Conservation (phyloP, 768 basidiomycete genomes). For the Lactarius sanguifluus region DNA sequence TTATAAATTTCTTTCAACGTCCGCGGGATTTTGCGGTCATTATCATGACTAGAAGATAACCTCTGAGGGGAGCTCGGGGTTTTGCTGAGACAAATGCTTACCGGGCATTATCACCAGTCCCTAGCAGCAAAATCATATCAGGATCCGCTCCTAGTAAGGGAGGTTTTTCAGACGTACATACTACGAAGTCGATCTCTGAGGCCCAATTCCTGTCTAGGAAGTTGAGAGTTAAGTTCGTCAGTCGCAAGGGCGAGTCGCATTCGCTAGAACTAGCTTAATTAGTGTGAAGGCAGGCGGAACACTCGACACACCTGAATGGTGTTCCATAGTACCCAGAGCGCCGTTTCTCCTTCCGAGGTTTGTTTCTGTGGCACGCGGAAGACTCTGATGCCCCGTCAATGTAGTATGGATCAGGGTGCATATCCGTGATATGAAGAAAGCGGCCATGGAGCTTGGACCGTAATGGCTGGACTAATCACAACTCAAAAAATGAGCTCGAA, state of each 20-base stretch:
- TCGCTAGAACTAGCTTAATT: slow-evolving; percentile 43
- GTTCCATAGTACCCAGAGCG: slow-evolving; percentile 64
- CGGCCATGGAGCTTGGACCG: slow-evolving; percentile 59
- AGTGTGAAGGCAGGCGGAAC: not conserved
- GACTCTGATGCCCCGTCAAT: slow-evolving; percentile 47
- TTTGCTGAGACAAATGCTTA: slow-evolving; percentile 32
- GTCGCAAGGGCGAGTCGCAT: slow-evolving; percentile 77
- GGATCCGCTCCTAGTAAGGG: not conserved
- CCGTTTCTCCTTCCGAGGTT: slow-evolving; percentile 53
- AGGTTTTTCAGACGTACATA: slow-evolving; percentile 52
- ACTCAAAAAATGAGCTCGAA: slow-evolving; percentile 1
- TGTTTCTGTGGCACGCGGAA: slow-evolving; percentile 67
- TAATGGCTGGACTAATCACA: slow-evolving; percentile 10
- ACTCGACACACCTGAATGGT: slow-evolving; percentile 56
- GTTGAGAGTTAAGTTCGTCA: slow-evolving; percentile 83
- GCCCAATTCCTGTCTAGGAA: slow-evolving; percentile 79
- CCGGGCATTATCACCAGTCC: slow-evolving; percentile 80
- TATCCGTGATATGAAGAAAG: slow-evolving; percentile 81
- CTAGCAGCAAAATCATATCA: slow-evolving; percentile 37
- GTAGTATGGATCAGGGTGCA: slow-evolving; percentile 80
- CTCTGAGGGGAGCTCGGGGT: slow-evolving; percentile 9
- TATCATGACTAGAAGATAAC: slow-evolving; percentile 64
- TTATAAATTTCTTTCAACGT: slow-evolving; percentile 77
- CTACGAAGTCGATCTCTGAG: slow-evolving; percentile 84
- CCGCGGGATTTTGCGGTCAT: slow-evolving; percentile 77